Evolutionary conservation across 2,329 filamentous ascomycete species (phyloP), one percentile per base, ranked within the genome.

Genomic region (Hypoxylon rubiginosum): DNA sequence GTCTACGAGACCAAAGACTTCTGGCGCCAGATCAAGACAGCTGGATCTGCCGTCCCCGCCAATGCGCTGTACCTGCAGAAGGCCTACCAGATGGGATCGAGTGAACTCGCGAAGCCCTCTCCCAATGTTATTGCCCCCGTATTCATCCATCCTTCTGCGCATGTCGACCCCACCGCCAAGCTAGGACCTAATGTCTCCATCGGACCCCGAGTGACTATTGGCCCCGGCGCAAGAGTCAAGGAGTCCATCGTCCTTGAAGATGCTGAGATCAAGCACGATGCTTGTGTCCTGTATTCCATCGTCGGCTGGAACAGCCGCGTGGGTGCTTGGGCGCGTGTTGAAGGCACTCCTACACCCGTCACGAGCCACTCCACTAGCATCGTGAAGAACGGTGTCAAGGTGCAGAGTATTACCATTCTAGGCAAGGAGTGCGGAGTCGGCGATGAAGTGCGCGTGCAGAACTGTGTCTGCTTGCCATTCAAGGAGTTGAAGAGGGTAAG

Each of bases 11-110:
- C 95, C 71, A 97, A 97, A 84, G 96, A 98, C 80, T 99, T 99
- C 82, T 99, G 96, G 96, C 93, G 96, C 74, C 96, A 99, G 85
- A 98, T 99, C 88, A 99, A 99, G 88, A 97, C 96, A 1, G 96
- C 96, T 65, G 96, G 96, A 65, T 98, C 95, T 5, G 96, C 96
- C 53, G 94, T 99, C 28, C 96, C 96, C 15, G 96, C 96, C 69
- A 98, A 98, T 77, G 96, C 96, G 13, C 88, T 99, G 34, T 99
- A 99, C 82, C 89, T 99, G 58, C 93, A 97, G 79, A 93, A 97
- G 84, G 95, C 96, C 19, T 91, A 91, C 84, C 95, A 98, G 82
- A 87, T 85, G 48, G 89, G 90, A 72, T 93, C 92, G 41, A 85
- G 89, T 57, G 95, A 97, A 83, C 90, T 98, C 56, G 90, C 93